Evolutionary conservation across 192 early-diverging fungal genomes (phyloP).

Genomic region (Helicostylum pulchrum): DNA sequence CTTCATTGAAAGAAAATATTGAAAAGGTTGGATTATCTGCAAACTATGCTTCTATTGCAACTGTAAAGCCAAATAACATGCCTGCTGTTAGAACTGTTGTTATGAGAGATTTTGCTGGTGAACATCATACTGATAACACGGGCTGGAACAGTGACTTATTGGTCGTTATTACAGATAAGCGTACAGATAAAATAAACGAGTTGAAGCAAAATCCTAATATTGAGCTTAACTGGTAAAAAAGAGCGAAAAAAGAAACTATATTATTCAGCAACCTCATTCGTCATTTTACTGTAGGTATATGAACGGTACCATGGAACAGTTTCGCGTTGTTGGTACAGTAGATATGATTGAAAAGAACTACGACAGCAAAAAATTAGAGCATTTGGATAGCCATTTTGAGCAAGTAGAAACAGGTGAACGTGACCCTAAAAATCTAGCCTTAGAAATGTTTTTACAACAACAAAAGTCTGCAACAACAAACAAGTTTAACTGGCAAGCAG

Average conservation of each 20-base stretch:
- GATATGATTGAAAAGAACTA: slow-evolving; percentile 13
- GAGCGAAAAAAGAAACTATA: background rate
- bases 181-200: slow-evolving; percentile 32
- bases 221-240: slow-evolving; percentile 36
- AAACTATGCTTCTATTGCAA: slow-evolving; percentile 25
- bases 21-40: background rate
- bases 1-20: slow-evolving; percentile 21
- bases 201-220: slow-evolving; percentile 20
- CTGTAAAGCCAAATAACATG: slow-evolving; percentile 13
- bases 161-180: slow-evolving; percentile 24
- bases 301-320: slow-evolving; percentile 35
- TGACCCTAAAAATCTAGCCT: background rate
- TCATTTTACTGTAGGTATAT: slow-evolving; percentile 27
- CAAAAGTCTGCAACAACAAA: background rate
- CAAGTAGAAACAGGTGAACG: background rate
- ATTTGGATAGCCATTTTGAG: background rate
- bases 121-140: slow-evolving; percentile 22
- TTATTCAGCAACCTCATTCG: background rate
- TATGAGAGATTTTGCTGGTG: slow-evolving; percentile 38
- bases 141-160: slow-evolving; percentile 33
- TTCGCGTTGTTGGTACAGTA: slow-evolving; percentile 33
- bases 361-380: background rate
- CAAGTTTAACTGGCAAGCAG: slow-evolving; percentile 33
- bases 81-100: slow-evolving; percentile 40
- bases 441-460: slow-evolving; percentile 14